Conservation (phyloP, 305 asterid species). For the Coffea humblotiana region DNA sequence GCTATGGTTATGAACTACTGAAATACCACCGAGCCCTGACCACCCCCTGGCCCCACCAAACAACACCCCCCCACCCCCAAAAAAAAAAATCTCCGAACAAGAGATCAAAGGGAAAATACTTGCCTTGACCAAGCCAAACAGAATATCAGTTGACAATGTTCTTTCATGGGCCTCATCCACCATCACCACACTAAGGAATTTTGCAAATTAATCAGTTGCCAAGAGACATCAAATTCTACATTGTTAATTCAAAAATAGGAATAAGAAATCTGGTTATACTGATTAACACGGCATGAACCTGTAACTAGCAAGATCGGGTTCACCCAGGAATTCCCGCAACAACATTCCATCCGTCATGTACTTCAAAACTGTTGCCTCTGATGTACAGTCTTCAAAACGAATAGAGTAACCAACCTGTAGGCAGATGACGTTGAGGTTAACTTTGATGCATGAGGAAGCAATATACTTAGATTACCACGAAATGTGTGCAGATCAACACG, state of each 20-base stretch:
- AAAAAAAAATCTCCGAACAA: too few species aligned
- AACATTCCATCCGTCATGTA: slow-evolving; percentile 91
- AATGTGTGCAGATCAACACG: too few species aligned
- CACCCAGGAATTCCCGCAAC: slow-evolving; percentile 78
- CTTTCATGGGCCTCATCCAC: slow-evolving; percentile 98
- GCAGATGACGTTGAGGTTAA: slow-evolving; percentile 5
- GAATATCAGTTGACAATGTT: slow-evolving; percentile 85
- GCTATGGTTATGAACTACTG: too few species aligned
- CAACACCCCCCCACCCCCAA: too few species aligned
- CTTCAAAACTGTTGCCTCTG: slow-evolving; percentile 71
- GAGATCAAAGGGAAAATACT: too few species aligned
- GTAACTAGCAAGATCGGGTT: slow-evolving; percentile 83
- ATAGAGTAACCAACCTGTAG: slow-evolving; percentile 76
- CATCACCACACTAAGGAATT: slow-evolving; percentile 50
- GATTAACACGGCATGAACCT: slow-evolving; percentile 30
- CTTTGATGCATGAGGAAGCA: not conserved
- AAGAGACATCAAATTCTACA: not conserved
- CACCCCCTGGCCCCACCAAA: too few species aligned
- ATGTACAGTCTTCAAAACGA: slow-evolving; percentile 91
- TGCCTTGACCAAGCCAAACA: slow-evolving; percentile 96
- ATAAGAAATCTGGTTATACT: too few species aligned
- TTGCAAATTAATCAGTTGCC: slow-evolving; percentile 6
- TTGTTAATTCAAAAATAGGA: too few species aligned
- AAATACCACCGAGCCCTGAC: too few species aligned
- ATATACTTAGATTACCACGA: not conserved